A percentile compares a stretch with the other conserved stretches of the same genome.
Conservation (phyloP, 805 yeast genomes). For the Starmerella etchellsii region DNA sequence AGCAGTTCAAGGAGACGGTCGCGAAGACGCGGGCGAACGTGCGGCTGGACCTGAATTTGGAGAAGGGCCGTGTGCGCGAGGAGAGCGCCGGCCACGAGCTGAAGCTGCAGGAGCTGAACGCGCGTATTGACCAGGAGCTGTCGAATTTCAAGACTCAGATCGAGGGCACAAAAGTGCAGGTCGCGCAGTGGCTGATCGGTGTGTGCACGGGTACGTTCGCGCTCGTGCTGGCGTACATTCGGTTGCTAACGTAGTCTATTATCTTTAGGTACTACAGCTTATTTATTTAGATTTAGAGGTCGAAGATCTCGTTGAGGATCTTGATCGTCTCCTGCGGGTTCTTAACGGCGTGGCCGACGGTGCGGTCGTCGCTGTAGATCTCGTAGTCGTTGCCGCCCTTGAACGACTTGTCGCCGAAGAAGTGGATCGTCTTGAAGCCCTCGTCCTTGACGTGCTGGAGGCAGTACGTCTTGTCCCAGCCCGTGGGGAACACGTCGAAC, state of each 20-base stretch:
- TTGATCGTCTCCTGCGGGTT: conserved; percentile 79
- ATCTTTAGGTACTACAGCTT: background rate
- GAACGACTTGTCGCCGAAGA: conserved; percentile 97
- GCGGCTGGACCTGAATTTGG: conserved; percentile 77
- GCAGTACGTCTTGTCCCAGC: conserved; percentile 99
- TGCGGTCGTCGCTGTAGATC: conserved; percentile 82
- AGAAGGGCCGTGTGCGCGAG: conserved; percentile 90
- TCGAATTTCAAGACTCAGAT: conserved; percentile 91
- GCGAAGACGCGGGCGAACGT: conserved; percentile 84
- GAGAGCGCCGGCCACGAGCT: conserved; percentile 86
- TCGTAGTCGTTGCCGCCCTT: conserved; percentile 97
- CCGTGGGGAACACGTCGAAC: conserved; percentile 98
- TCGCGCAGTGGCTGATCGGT: conserved; percentile 96
- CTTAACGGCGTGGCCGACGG: conserved; percentile 88
- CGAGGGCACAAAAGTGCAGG: conserved; percentile 90
- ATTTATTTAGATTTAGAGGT: conserved; percentile 1
- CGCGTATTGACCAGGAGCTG: conserved; percentile 89
- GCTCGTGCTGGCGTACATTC: conserved; percentile 76
- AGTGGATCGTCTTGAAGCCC: conserved; percentile 78
- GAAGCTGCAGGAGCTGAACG: conserved; percentile 87
- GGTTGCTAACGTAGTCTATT: conserved; percentile 46
- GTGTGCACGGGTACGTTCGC: conserved; percentile 98
- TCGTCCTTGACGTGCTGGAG: conserved; percentile 81
- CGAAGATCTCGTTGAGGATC: conserved; percentile 71
- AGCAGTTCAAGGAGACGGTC: conserved; percentile 77